Evolutionary conservation across 495 filamentous ascomycete genomes (phyloP).

Genomic region (Tuber indicum): DNA sequence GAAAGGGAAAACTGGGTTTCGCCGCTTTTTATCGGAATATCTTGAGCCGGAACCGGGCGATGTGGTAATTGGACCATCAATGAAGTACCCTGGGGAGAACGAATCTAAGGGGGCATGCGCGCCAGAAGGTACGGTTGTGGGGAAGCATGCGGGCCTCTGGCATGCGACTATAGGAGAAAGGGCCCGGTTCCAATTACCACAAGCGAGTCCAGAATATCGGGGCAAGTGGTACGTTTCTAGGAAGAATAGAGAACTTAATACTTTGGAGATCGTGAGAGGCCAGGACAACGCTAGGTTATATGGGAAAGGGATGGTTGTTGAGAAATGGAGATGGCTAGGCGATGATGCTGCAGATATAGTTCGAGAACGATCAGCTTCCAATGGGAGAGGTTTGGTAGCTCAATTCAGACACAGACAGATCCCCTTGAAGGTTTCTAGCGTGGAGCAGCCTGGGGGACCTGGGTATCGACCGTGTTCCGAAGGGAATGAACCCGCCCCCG

Average conservation of each 20-base stretch:
- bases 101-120: background rate
- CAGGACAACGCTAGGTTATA: slow-evolving; percentile 36
- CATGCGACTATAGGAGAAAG: slow-evolving; percentile 39
- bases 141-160: slow-evolving; percentile 38
- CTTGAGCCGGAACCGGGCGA: slow-evolving; percentile 37
- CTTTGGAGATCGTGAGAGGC: slow-evolving; percentile 38
- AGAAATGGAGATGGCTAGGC: slow-evolving; percentile 38
- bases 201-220: slow-evolving; percentile 24
- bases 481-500: background rate
- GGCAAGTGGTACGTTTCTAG: slow-evolving; percentile 39
- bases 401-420: slow-evolving; percentile 40
- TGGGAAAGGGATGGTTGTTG: slow-evolving; percentile 37
- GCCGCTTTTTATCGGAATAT: slow-evolving; percentile 36
- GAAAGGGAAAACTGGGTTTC: slow-evolving; percentile 33
- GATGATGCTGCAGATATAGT: slow-evolving; percentile 32
- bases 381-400: slow-evolving; percentile 26
- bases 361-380: background rate
- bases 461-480: background rate
- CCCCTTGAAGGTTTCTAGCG: slow-evolving; percentile 20
- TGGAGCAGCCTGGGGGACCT: slow-evolving; percentile 13
- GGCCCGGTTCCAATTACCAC: slow-evolving; percentile 36
- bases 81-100: slow-evolving; percentile 2
- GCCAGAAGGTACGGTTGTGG: slow-evolving; percentile 27
- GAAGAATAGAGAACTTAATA: slow-evolving; percentile 35
- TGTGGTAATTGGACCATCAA: slow-evolving; percentile 32